phyloP scores from a whole-genome alignment of 352 stramenopile species.

The Phytophthora cactorum region DNA sequence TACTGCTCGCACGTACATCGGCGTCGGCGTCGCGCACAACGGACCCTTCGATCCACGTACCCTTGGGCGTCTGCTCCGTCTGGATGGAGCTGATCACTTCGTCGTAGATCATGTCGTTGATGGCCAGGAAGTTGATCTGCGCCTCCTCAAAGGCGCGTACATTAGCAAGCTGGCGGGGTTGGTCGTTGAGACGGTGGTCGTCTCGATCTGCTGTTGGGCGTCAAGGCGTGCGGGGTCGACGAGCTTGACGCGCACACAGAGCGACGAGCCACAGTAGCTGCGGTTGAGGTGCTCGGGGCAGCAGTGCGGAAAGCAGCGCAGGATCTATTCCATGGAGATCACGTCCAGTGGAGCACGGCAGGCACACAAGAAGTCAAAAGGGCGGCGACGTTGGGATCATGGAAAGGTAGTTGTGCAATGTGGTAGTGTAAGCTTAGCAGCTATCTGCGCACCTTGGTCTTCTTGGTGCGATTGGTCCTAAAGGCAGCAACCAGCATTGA shows the following conservation, averaged over 20 bases:
- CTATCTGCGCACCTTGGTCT: slow-evolving; percentile 28
- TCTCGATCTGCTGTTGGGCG: slow-evolving; percentile 12
- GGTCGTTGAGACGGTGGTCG: slow-evolving; percentile 10
- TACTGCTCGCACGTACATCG: slow-evolving; percentile 17
- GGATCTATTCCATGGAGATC: slow-evolving; percentile 39
- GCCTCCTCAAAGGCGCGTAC: slow-evolving; percentile 64
- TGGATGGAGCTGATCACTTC: slow-evolving; percentile 50
- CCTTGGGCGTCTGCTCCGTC: slow-evolving; percentile 66
- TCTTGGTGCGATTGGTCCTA: slow-evolving; percentile 39
- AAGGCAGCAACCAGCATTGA: neutral
- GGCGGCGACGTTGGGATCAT: neutral
- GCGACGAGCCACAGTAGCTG: slow-evolving; percentile 70
- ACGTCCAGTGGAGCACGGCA: neutral
- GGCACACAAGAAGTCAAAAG: slow-evolving; percentile 3
- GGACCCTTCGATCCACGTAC: slow-evolving; percentile 63
- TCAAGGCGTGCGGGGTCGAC: slow-evolving; percentile 28
- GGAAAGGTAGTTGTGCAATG: slow-evolving; percentile 1
- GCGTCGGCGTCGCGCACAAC: slow-evolving; percentile 27
- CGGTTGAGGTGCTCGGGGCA: slow-evolving; percentile 68
- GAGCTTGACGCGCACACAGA: slow-evolving; percentile 49
- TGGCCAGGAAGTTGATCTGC: slow-evolving; percentile 32
- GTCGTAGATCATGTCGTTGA: slow-evolving; percentile 39
- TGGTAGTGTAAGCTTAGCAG: neutral
- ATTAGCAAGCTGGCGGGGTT: slow-evolving; percentile 39
- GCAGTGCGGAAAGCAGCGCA: slow-evolving; percentile 79